Conservation (phyloP, 2,329 filamentous ascomycete species). For the Dryadomyces quercus-mongolicae region DNA sequence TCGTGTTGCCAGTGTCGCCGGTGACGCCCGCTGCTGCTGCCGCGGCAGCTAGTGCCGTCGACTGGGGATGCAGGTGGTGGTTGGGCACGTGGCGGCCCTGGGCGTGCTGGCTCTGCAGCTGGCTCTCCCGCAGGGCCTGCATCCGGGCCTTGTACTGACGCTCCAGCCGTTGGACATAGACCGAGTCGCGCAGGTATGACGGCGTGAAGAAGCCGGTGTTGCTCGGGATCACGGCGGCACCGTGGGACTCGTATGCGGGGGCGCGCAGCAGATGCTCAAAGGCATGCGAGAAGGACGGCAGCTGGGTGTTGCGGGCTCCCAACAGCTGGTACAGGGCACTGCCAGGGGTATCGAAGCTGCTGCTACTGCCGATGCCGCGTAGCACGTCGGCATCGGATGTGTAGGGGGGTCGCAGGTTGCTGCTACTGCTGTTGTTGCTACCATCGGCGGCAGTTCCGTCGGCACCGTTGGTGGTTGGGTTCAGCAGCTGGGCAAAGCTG, state of each 20-base stretch:
- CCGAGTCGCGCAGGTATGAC: conserved; percentile 68
- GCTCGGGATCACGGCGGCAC: conserved; percentile 5
- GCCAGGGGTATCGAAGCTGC: conserved; percentile 14
- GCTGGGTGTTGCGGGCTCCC: conserved; percentile 16
- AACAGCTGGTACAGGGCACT: conserved; percentile 13
- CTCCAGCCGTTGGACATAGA: conserved; percentile 65
- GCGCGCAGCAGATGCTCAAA: conserved; percentile 35
- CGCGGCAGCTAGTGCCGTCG: conserved; percentile 23
- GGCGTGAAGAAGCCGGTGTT: conserved; percentile 60
- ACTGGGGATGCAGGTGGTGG: conserved; percentile 12
- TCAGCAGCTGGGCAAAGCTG: conserved; percentile 39
- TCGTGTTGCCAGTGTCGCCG: neutral
- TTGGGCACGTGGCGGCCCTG: conserved; percentile 8
- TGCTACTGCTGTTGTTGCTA: conserved; percentile 13
- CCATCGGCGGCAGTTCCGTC: conserved; percentile 5
- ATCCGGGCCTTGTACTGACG: conserved; percentile 54
- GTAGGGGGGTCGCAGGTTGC: neutral
- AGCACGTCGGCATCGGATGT: neutral
- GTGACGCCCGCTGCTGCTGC: conserved; percentile 1
- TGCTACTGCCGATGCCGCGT: neutral
- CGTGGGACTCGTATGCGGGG: conserved; percentile 12
- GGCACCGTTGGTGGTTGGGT: conserved; percentile 14
- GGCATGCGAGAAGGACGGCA: conserved; percentile 38
- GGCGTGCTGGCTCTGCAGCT: conserved; percentile 18
- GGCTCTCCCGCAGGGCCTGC: conserved; percentile 34